Percentiles rank a stretch among this genome's conserved stretches.
Evolutionary conservation across 768 basidiomycete genomes (phyloP).

Genomic region (Phaeotremella fagi): DNA sequence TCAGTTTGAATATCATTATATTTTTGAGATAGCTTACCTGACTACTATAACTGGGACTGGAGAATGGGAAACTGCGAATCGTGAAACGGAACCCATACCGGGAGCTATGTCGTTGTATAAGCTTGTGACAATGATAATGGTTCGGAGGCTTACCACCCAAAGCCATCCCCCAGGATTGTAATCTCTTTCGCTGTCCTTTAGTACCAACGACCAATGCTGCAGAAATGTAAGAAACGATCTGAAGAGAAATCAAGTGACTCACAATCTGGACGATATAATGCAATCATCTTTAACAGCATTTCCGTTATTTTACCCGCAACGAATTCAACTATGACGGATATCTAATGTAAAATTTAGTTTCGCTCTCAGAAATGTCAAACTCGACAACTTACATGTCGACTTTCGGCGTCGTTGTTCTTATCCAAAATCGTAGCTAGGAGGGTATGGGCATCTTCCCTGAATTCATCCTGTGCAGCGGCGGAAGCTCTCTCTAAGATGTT

Average conservation of each 20-base stretch:
- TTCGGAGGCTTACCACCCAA: conserved; percentile 46
- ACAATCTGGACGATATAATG: conserved; percentile 54
- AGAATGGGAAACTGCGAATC: conserved; percentile 75
- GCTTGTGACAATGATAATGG: background rate
- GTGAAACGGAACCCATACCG: conserved; percentile 62
- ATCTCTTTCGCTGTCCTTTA: conserved; percentile 61
- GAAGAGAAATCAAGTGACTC: conserved; percentile 7
- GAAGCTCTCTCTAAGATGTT: conserved; percentile 57
- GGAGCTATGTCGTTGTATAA: conserved; percentile 40
- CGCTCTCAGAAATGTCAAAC: background rate
- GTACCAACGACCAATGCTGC: conserved; percentile 81
- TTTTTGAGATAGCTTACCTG: conserved; percentile 48
- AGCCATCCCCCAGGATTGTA: conserved; percentile 57
- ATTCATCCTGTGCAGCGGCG: conserved; percentile 38
- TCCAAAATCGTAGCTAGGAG: conserved; percentile 75
- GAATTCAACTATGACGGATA: conserved; percentile 88
- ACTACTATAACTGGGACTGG: conserved; percentile 97
- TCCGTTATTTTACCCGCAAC: conserved; percentile 85
- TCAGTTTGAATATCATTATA: background rate
- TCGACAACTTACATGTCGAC: conserved; percentile 60
- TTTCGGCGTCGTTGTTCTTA: conserved; percentile 71
- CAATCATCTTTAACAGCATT: conserved; percentile 85
- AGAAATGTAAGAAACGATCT: background rate
- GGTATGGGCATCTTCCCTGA: conserved; percentile 76
- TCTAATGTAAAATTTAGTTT: conserved; percentile 49